Conservation (phyloP, 2,329 filamentous ascomycete species). For the Alternaria rosae region DNA sequence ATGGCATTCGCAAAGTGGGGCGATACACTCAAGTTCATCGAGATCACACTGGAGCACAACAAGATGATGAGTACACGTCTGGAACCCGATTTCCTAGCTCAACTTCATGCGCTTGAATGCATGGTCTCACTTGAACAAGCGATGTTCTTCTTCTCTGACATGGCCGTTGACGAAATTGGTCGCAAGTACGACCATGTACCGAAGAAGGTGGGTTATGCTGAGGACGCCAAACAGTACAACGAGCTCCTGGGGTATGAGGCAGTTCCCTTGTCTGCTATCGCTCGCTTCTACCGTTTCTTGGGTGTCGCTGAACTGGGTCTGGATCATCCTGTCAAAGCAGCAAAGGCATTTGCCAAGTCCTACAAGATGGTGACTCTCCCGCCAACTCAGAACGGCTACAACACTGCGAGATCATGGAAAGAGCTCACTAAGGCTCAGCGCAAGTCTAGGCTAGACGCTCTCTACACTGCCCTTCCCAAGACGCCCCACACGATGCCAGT, state of each 20-base stretch:
- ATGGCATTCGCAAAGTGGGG: neutral
- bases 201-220: neutral
- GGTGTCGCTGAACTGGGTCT: constrained; percentile 8
- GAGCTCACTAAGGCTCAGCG: neutral
- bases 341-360: constrained; percentile 3
- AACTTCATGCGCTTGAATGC: neutral
- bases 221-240: neutral
- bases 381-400: neutral
- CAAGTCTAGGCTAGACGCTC: neutral
- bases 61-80: neutral
- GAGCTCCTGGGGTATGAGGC: neutral
- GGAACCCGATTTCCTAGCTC: neutral
- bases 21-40: neutral
- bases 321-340: constrained; percentile 10
- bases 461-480: neutral
- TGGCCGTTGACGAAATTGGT: neutral
- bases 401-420: neutral
- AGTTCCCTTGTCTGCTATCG: neutral
- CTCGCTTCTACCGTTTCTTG: constrained; percentile 7
- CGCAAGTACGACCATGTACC: too few relatives aligned
- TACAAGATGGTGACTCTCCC: neutral
- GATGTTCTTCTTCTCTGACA: neutral
- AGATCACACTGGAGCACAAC: neutral
- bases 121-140: neutral
- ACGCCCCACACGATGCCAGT: neutral